Evolutionary conservation across 805 yeast genomes (phyloP).

Genomic region (Yamadazyma philogaea): DNA sequence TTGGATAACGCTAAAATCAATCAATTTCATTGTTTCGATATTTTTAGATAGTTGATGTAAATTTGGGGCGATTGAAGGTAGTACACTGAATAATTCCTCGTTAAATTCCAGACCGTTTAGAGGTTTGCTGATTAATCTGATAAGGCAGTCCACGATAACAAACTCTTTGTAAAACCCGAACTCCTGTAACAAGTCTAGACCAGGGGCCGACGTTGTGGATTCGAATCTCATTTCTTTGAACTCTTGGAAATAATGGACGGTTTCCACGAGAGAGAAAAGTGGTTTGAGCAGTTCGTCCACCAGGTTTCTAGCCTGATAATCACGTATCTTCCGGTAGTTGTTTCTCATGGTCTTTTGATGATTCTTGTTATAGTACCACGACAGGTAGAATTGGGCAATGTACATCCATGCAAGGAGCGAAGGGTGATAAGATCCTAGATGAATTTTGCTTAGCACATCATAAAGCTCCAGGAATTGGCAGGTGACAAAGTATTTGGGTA

Average conservation of each 20-base stretch:
- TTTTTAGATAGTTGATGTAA: neutral
- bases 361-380: conserved; percentile 12
- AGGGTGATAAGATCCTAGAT: conserved; percentile 5
- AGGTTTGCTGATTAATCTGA: conserved; percentile 9
- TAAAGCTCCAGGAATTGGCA: conserved; percentile 11
- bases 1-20: conserved; percentile 3
- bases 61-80: neutral
- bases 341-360: neutral
- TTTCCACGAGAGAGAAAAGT: conserved; percentile 6
- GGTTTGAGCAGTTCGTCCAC: neutral
- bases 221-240: neutral
- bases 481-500: conserved; percentile 13
- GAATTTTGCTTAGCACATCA: conserved; percentile 4
- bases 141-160: conserved; percentile 1
- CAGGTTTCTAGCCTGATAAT: neutral
- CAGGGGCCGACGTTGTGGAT: neutral
- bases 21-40: neutral
- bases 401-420: conserved; percentile 9
- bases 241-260: conserved; percentile 9
- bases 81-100: neutral
- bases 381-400: conserved; percentile 10
- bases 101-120: conserved; percentile 5
- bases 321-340: conserved; percentile 6
- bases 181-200: neutral
- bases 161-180: conserved; percentile 12